Base-by-base conservation (phyloP, 106 monocot species). In the Dactylorhiza incarnata region DNA sequence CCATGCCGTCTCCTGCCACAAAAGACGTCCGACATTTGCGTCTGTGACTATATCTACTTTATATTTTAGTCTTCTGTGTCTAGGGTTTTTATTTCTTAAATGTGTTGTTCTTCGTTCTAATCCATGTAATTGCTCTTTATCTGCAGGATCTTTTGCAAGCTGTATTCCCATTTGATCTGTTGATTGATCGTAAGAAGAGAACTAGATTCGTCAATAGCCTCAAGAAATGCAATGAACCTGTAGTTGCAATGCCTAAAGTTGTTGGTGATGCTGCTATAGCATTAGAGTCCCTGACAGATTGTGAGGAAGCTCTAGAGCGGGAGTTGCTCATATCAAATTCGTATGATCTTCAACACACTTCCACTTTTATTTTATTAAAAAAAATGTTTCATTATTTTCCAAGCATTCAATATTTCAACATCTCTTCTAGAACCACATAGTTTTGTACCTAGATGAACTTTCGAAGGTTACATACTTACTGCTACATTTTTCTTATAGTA, bases 311-410 rank as follows among this genome's bases (percentile, higher is more conserved):
- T 73, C 90, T 93, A 75, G 89, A 93, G 74, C 74, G 68, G 74
- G 95, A 96, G 78, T 82, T 96, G 59, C 82, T 89, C 53, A 93
- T 96, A 82, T 96, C 95, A 45, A 96, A 85, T 50, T 96, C 95
- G 95, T 95, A 90, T 79, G 88, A 9, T 22, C 73, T 66, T 23
- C 26, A 66, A 66, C 66, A 29, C 2, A 26, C 62, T 62, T 13
- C 66, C 26, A 29, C 29, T 66, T 20, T n/a, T 24, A 11, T 8
- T 66, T 66, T 66, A 66, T 66, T 24, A 12, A 0, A n/a, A 66
- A 26, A 29, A 29, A 3, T 26, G 22, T 29, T 66, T 66, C 20
- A 7, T 74, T 54, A 13, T 80, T 26, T 16, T 75, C 49, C 12
- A 25, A 25, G 46, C 17, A 69, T 58, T 58, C 22, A 22, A 19